Percentiles rank a stretch among this genome's conserved stretches.
These are phyloP conservation scores for Colletotrichum abscissum DNA, from an alignment of 2,329 filamentous ascomycete species.

Conservation along the genomic window DNA sequence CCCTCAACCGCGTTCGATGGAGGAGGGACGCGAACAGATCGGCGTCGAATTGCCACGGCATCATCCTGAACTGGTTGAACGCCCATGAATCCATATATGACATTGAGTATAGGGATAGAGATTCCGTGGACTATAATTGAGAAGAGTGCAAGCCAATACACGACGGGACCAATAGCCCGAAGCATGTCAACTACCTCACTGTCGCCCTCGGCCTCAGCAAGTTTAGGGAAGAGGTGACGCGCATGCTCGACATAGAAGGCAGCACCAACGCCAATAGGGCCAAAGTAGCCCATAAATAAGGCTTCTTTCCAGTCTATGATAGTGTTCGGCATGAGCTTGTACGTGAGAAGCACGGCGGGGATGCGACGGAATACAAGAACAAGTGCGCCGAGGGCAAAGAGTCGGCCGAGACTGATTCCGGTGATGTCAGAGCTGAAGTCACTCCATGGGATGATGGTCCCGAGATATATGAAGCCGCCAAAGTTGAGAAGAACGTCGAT, in stretches of 20 bases:
- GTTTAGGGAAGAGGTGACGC: conserved; percentile 52
- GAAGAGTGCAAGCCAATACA: conserved; percentile 55
- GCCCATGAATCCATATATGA: conserved; percentile 50
- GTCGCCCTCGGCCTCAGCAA: conserved; percentile 45
- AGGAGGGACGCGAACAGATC: conserved; percentile 48
- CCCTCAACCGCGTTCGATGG: conserved; percentile 53
- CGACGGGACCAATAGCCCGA: conserved; percentile 50
- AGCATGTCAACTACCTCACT: conserved; percentile 48
- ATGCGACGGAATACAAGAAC: conserved; percentile 67
- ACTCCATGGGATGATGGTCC: conserved; percentile 65
- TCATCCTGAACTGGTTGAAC: conserved; percentile 57
- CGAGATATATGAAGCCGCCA: conserved; percentile 70
- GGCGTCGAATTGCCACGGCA: conserved; percentile 50
- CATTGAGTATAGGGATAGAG: conserved; percentile 56
- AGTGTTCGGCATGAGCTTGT: conserved; percentile 65
- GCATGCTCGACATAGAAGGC: conserved; percentile 76
- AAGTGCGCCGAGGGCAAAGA: conserved; percentile 63
- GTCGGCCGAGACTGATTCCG: conserved; percentile 61
- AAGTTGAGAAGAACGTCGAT: conserved; percentile 70
- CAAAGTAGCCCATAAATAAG: conserved; percentile 75
- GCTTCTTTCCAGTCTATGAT: conserved; percentile 67
- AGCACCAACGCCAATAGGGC: conserved; percentile 81
- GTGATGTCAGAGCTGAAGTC: conserved; percentile 64
- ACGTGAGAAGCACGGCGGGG: conserved; percentile 63
- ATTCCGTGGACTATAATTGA: conserved; percentile 60